Conservation (phyloP, 352 stramenopile species). For the Phytophthora quininea region DNA sequence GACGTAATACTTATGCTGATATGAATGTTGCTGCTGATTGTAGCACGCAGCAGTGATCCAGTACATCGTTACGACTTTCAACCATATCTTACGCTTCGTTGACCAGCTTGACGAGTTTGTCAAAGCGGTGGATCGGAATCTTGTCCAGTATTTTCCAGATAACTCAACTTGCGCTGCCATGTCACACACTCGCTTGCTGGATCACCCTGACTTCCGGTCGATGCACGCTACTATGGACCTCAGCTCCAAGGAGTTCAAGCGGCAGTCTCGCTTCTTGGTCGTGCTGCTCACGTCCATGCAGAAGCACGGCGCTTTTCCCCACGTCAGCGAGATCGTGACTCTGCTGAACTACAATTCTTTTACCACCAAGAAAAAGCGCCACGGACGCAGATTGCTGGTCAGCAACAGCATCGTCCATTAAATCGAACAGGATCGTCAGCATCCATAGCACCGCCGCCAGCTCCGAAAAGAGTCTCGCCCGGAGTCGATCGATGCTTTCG, state of each 20-base stretch:
- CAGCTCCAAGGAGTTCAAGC: constrained; percentile 60
- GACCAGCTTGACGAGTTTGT: constrained; percentile 59
- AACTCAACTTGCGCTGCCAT: not conserved
- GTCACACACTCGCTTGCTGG: constrained; percentile 15
- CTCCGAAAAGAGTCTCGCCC: constrained; percentile 16
- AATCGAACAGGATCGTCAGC: constrained; percentile 27
- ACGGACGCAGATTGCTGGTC: constrained; percentile 4
- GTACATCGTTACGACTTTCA: constrained; percentile 77
- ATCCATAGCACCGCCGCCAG: constrained; percentile 13
- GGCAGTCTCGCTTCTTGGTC: constrained; percentile 70
- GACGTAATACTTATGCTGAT: too few species aligned
- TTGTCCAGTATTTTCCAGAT: constrained; percentile 42
- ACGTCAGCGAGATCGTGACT: constrained; percentile 71
- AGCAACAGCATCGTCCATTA: constrained; percentile 8
- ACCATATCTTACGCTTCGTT: constrained; percentile 74
- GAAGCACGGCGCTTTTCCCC: constrained; percentile 67
- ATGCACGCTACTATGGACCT: constrained; percentile 45
- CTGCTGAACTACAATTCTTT: constrained; percentile 87
- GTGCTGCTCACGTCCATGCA: constrained; percentile 78
- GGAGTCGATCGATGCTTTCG: constrained; percentile 15
- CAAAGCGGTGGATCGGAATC: constrained; percentile 50
- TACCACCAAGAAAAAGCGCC: constrained; percentile 35
- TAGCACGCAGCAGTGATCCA: constrained; percentile 70
- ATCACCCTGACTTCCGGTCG: constrained; percentile 28
- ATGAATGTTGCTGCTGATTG: not conserved